Evolutionary conservation across 208 protist species (phyloP), one percentile per base, ranked within the genome.

Genomic region (Porcisia hertigi): DNA sequence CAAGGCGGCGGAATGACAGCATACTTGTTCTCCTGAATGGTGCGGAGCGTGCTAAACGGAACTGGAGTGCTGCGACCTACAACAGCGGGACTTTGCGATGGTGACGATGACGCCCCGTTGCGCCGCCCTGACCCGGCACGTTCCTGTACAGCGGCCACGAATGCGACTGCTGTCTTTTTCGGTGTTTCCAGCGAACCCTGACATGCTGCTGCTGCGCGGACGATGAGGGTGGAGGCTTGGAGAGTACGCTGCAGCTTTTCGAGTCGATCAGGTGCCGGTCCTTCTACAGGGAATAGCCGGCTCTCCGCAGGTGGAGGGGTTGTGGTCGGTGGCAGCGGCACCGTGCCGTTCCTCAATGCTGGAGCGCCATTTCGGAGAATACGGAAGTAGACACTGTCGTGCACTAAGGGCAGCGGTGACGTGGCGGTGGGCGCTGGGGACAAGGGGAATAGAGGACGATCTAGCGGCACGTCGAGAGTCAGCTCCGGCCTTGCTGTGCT

Each of bases 1-100:
- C 87, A 94, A 64, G 90, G 87, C 23, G 81, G 81, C 5, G 90
- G 87, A 12, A 94, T 82, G 12, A 92, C 59, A 18, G 84, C 83
- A 45, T 83, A 73, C 64, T 88, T 88, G 34, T 73, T 30, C 18
- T 49, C 49, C 59, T 92, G 86, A 62, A 94, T 71, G 9, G 53
- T 39, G 20, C 73, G 73, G 6, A 82, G 71, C 30, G 62, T 39
- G 16, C 53, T 30, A 36, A 70, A 14, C n/a, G 75, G 71, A 39
- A 79, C 71, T 0, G 69, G 54, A 23, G 65, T 7, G 30, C 64
- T 73, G 36, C 45, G 30, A 8, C 43, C 47, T 12, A 16, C 8
- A 18, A 20, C 64, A 71, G 43, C 30, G 47, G 41, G 11, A 54
- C n/a, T 65, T 45, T 18, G 3, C 39, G 39, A 47, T 7, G 47